phyloP scores from a whole-genome alignment of 139 green algal genomes.

The Yamagishiella unicocca region DNA sequence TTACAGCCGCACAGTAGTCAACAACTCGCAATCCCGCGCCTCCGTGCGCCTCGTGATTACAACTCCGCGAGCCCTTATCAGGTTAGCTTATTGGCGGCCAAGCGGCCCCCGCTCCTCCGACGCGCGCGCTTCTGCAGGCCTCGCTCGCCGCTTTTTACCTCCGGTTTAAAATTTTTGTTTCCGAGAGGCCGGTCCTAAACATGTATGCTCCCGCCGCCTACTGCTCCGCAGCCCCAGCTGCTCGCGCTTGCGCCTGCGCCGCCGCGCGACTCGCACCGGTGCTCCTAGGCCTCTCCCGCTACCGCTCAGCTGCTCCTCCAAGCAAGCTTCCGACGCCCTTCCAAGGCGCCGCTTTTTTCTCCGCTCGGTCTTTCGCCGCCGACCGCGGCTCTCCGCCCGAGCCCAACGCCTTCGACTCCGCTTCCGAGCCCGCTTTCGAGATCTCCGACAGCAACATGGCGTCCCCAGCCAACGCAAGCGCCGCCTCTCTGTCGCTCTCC shows the following conservation, averaged over 20 bases:
- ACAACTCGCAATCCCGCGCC: background rate
- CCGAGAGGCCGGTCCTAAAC: background rate
- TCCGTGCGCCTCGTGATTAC: slow-evolving; percentile 31
- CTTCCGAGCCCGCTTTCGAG: no score
- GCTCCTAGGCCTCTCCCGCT: background rate
- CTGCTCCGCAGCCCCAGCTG: background rate
- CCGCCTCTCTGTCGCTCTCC: background rate
- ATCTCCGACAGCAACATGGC: slow-evolving; percentile 7
- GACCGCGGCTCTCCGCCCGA: no score
- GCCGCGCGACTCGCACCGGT: slow-evolving; percentile 9
- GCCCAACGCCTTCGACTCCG: no score
- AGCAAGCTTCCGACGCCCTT: no score
- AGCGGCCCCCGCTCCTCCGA: no score
- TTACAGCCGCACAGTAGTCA: background rate
- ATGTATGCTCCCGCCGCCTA: background rate
- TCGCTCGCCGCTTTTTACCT: background rate
- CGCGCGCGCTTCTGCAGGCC: background rate
- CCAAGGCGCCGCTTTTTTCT: no score
- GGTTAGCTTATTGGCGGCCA: slow-evolving; percentile 25
- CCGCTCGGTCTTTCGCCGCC: no score
- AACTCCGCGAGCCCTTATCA: slow-evolving; percentile 25
- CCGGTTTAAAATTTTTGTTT: background rate
- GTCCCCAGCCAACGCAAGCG: background rate
- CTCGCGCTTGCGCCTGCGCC: background rate
- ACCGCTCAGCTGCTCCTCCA: background rate